A percentile compares a stretch with the other conserved stretches of the same genome.
Conservation (phyloP, 805 yeast genomes). For the Grigorovia humatica region DNA sequence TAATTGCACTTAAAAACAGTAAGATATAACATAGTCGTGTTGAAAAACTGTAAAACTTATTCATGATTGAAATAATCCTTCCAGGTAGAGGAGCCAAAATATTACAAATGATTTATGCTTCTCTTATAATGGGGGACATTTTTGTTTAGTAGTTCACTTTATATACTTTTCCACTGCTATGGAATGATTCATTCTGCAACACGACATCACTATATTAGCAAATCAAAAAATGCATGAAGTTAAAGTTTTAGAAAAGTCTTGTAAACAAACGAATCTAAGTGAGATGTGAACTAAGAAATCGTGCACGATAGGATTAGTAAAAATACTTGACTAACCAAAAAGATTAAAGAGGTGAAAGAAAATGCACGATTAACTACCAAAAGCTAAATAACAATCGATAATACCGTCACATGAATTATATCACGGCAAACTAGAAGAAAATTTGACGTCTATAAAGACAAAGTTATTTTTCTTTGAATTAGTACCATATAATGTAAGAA, state of each 20-base stretch:
- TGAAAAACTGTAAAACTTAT: not conserved
- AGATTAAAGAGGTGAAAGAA: too few species aligned
- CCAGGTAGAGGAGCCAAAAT: not conserved
- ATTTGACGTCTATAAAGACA: too few species aligned
- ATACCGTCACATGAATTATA: too few species aligned
- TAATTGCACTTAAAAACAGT: not conserved
- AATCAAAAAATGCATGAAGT: not conserved
- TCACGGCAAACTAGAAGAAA: too few species aligned
- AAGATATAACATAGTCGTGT: not conserved
- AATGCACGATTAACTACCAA: too few species aligned
- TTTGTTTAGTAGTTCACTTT: not conserved
- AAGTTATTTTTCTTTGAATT: too few species aligned
- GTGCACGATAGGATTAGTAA: too few species aligned
- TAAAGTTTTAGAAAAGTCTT: too few species aligned
- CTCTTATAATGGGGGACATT: not conserved
- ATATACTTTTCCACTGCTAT: not conserved
- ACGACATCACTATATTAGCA: not conserved
- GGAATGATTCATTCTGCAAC: not conserved
- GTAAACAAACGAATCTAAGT: not conserved
- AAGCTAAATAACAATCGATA: too few species aligned
- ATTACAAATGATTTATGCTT: not conserved
- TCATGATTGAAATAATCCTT: not conserved
- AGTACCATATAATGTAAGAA: too few species aligned
- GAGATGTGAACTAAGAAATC: too few species aligned
- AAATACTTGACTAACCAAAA: too few species aligned